Evolutionary conservation across 345 rosid species (phyloP).

Genomic region (Rhodamnia rubescens): DNA sequence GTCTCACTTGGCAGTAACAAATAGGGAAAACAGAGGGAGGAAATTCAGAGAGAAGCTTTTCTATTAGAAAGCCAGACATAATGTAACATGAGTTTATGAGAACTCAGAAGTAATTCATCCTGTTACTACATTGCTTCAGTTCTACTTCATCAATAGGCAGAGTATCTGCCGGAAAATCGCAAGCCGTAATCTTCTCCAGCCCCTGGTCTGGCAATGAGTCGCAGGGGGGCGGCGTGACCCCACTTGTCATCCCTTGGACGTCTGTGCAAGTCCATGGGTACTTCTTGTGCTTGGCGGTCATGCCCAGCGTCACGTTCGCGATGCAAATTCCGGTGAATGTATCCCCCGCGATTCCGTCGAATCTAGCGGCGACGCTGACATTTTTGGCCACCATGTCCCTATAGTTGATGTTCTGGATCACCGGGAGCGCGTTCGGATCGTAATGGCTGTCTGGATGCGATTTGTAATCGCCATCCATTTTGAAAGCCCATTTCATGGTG

Average conservation of each 20-base stretch:
- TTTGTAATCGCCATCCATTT: slow-evolving; percentile 13
- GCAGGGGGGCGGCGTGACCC: slow-evolving; percentile 8
- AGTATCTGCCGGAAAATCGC: slow-evolving; percentile 4
- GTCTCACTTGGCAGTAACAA: neutral
- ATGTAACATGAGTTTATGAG: neutral
- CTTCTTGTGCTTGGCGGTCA: slow-evolving; percentile 8
- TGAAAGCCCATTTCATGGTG: slow-evolving; percentile 16
- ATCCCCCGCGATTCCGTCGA: slow-evolving; percentile 3
- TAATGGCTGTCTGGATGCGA: slow-evolving; percentile 11
- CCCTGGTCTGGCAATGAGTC: slow-evolving; percentile 8
- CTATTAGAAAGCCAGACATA: neutral
- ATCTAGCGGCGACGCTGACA: slow-evolving; percentile 6
- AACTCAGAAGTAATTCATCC: neutral
- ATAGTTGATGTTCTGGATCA: slow-evolving; percentile 8
- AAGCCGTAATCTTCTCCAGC: slow-evolving; percentile 1
- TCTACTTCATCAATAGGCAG: slow-evolving; percentile 7
- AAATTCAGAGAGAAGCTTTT: neutral
- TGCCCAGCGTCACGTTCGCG: slow-evolving; percentile 6
- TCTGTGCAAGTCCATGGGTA: slow-evolving; percentile 13
- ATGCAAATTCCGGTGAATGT: slow-evolving; percentile 5
- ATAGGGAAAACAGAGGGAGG: neutral
- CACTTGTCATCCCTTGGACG: slow-evolving; percentile 12
- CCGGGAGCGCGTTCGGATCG: slow-evolving; percentile 12
- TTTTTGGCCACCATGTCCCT: slow-evolving; percentile 9
- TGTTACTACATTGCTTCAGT: slow-evolving; percentile 3